Evolutionary conservation across 2,329 filamentous ascomycete genomes (phyloP).

Genomic region (Aspergillus viridinutans): DNA sequence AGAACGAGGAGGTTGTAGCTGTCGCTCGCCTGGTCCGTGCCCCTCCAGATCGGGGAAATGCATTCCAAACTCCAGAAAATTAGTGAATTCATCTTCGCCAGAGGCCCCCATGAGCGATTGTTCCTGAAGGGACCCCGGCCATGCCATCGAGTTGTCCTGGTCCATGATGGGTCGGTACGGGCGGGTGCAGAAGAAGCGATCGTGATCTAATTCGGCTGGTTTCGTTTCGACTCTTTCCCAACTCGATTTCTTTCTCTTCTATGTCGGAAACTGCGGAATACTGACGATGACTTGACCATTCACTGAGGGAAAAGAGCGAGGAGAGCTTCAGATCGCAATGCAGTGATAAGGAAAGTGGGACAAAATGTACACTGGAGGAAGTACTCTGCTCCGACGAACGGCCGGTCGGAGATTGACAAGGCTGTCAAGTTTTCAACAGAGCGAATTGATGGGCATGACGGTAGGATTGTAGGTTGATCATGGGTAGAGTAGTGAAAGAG

Average conservation of each 20-base stretch:
- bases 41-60: conserved; percentile 42
- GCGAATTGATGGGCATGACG: neutral
- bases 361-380: neutral
- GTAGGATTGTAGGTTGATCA: neutral
- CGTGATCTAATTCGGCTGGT: neutral
- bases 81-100: conserved; percentile 47
- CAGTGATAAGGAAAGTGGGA: neutral
- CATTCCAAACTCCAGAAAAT: conserved; percentile 47
- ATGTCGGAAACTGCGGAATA: neutral
- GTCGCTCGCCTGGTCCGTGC: conserved; percentile 34
- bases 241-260: neutral
- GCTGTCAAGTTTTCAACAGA: neutral
- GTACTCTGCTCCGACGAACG: neutral
- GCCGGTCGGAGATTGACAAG: neutral
- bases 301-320: neutral
- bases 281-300: neutral
- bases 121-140: conserved; percentile 38
- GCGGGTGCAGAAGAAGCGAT: neutral
- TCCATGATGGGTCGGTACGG: conserved; percentile 28
- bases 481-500: conserved; percentile 1
- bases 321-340: neutral
- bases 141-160: conserved; percentile 34
- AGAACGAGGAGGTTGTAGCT: conserved; percentile 31
- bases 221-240: neutral
- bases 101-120: conserved; percentile 37